Conservation (phyloP, 441 rosid species). For the Adansonia gregorii region DNA sequence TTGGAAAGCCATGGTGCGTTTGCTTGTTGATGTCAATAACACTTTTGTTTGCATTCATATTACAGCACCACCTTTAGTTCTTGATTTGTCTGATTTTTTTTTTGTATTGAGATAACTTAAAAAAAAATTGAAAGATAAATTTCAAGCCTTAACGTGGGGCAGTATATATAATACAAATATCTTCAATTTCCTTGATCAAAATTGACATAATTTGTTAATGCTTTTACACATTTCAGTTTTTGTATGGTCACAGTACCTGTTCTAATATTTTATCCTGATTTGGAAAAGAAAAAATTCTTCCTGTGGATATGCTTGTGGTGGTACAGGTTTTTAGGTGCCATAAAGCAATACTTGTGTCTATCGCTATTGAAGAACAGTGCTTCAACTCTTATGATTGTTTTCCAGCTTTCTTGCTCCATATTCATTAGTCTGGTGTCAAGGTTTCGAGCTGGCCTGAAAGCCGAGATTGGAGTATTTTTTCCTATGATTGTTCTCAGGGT, state of each 20-base stretch:
- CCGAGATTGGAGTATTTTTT: conserved; percentile 98
- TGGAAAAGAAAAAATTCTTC: not conserved
- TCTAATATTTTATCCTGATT: conserved; percentile 4
- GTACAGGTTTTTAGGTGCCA: conserved; percentile 94
- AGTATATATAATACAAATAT: not conserved
- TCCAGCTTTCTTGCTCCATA: conserved; percentile 77
- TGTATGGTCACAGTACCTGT: not conserved
- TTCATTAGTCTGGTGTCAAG: conserved; percentile 93
- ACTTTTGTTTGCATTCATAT: not conserved
- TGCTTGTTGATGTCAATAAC: conserved; percentile 5
- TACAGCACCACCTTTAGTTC: not conserved
- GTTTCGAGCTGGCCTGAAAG: conserved; percentile 96
- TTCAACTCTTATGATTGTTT: conserved; percentile 90
- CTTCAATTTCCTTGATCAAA: not conserved
- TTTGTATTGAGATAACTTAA: not conserved
- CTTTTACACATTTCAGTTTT: conserved; percentile 12
- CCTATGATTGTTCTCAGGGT: conserved; percentile 98
- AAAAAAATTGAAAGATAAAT: not conserved
- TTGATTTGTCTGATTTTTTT: not conserved
- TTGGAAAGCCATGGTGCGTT: conserved; percentile 12
- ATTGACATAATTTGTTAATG: not conserved
- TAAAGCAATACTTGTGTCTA: conserved; percentile 90
- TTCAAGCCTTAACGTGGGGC: not conserved
- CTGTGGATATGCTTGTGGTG: conserved; percentile 35
- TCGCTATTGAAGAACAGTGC: conserved; percentile 95